phyloP scores from a whole-genome alignment of 2,329 filamentous ascomycete species.

The Colletotrichum filicis region DNA sequence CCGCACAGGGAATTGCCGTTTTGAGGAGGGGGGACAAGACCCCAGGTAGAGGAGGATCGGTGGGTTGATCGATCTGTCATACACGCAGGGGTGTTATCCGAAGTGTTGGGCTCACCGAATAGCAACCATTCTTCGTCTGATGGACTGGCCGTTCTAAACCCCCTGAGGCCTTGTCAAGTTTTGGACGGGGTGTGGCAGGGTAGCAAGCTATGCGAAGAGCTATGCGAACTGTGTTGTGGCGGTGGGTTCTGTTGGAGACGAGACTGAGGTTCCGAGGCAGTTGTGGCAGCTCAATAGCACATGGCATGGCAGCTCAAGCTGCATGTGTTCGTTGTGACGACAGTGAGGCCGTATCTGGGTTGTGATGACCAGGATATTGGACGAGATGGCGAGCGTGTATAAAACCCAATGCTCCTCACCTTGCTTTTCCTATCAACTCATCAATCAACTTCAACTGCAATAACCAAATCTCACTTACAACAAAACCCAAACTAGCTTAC shows the following conservation, averaged over 20 bases:
- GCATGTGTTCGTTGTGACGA: conserved; percentile 34
- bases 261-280: conserved; percentile 31
- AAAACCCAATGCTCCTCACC: conserved; percentile 5
- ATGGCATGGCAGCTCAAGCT: conserved; percentile 24
- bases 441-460: not conserved
- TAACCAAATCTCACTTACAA: conserved; percentile 5
- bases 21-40: not conserved
- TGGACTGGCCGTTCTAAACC: not conserved
- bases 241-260: conserved; percentile 20
- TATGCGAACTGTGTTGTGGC: conserved; percentile 25
- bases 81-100: conserved; percentile 3
- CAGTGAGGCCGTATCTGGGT: not conserved
- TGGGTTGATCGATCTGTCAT: conserved; percentile 16
- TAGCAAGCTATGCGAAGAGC: conserved; percentile 29
- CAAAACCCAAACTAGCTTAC: not conserved
- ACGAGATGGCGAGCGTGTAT: conserved; percentile 13
- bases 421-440: not conserved
- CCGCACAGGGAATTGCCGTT: conserved; percentile 27
- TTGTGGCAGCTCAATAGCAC: conserved; percentile 21
- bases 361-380: conserved; percentile 22
- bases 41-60: not conserved
- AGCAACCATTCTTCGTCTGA: conserved; percentile 19
- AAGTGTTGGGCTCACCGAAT: conserved; percentile 5
- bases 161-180: conserved; percentile 20
- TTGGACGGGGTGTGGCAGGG: conserved; percentile 5